These are phyloP conservation scores for Phytophthora chlamydospora DNA, from an alignment of 352 stramenopile genomes.

Conservation along the genomic window DNA sequence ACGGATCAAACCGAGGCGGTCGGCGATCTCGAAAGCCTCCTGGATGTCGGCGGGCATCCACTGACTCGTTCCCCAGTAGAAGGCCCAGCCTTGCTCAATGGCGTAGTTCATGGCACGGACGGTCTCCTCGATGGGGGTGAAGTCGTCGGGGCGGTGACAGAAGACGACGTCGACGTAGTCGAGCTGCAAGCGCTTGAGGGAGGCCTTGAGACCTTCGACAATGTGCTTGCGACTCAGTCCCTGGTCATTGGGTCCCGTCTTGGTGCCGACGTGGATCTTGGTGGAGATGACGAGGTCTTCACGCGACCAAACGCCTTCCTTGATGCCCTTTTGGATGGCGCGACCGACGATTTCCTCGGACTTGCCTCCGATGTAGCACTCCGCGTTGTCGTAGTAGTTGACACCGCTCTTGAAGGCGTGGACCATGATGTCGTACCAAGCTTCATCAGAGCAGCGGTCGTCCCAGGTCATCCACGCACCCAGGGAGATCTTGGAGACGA, in stretches of 20 bases:
- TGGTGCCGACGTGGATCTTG: constrained; percentile 54
- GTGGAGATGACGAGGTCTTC: constrained; percentile 58
- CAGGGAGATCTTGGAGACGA: constrained; percentile 7
- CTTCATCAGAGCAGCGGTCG: constrained; percentile 15
- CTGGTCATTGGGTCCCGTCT: constrained; percentile 25
- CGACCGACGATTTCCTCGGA: constrained; percentile 44
- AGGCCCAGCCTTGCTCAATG: constrained; percentile 28
- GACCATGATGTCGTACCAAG: constrained; percentile 42
- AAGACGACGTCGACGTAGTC: constrained; percentile 57
- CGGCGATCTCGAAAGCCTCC: constrained; percentile 46
- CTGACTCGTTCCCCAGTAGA: constrained; percentile 48
- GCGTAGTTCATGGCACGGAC: constrained; percentile 35
- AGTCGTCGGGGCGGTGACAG: constrained; percentile 50
- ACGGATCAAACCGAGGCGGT: constrained; percentile 35
- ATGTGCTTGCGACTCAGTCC: constrained; percentile 41
- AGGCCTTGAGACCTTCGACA: constrained; percentile 40
- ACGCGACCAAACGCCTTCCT: constrained; percentile 30
- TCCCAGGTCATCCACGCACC: constrained; percentile 40
- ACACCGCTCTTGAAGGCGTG: constrained; percentile 45
- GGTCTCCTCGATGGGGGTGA: constrained; percentile 35
- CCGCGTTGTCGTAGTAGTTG: constrained; percentile 25
- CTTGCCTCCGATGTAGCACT: constrained; percentile 28
- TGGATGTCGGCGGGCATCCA: constrained; percentile 62
- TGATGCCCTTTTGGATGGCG: constrained; percentile 43
- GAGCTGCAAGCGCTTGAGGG: constrained; percentile 36